Conservation (phyloP, 768 basidiomycete genomes). For the Galerina marginata region DNA sequence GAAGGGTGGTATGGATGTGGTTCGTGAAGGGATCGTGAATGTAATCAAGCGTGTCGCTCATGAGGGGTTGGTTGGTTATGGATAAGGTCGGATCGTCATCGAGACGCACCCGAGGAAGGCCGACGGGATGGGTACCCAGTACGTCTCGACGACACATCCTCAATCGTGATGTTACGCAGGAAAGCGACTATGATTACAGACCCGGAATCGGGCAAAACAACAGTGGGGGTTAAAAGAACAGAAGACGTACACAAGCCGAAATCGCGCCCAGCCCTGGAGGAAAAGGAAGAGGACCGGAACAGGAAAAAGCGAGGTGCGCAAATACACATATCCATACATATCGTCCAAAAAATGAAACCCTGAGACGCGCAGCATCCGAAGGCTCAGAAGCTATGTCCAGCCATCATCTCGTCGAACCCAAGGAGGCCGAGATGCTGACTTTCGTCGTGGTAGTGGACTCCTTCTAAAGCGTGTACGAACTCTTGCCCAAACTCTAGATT, state of each 20-base stretch:
- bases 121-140: conserved; percentile 36
- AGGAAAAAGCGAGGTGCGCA: conserved; percentile 22
- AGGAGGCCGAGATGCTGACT: conserved; percentile 31
- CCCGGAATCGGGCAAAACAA: conserved; percentile 23
- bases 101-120: conserved; percentile 44
- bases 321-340: conserved; percentile 37
- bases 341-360: conserved; percentile 28
- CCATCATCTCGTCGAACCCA: conserved; percentile 51
- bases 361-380: conserved; percentile 44
- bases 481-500: conserved; percentile 40
- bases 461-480: conserved; percentile 35
- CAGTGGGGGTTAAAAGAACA: conserved; percentile 19
- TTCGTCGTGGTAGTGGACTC: conserved; percentile 28
- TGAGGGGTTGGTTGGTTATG: conserved; percentile 20
- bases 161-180: conserved; percentile 29
- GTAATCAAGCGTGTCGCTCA: conserved; percentile 31
- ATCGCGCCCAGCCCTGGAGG: conserved; percentile 9
- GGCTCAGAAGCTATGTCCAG: conserved; percentile 37
- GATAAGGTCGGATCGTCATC: conserved; percentile 32
- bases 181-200: conserved; percentile 39
- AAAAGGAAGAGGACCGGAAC: conserved; percentile 10
- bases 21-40: conserved; percentile 32
- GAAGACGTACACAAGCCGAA: conserved; percentile 8
- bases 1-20: conserved; percentile 25
- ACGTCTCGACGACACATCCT: conserved; percentile 43